These are phyloP conservation scores for Fomitopsis pulvina DNA, from an alignment of 768 basidiomycete species.

Conservation along the genomic window DNA sequence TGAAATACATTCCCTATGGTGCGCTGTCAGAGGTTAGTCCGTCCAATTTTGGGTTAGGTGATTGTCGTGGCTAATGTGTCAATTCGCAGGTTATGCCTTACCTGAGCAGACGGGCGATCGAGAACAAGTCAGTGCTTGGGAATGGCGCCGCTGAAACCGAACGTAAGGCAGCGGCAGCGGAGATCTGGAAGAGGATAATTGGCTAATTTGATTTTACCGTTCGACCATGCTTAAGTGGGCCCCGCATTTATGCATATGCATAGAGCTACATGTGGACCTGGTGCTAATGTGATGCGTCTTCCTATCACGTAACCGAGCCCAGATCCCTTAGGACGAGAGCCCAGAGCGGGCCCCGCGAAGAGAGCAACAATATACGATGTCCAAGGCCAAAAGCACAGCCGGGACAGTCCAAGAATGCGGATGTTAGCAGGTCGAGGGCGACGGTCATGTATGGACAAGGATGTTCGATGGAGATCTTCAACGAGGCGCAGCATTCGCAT, in stretches of 20 bases:
- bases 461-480: too few relatives aligned
- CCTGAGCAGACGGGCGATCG: conserved; percentile 78
- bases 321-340: too few relatives aligned
- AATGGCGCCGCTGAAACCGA: conserved; percentile 62
- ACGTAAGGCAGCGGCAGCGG: conserved; percentile 44
- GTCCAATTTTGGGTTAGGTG: too few relatives aligned
- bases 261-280: background rate
- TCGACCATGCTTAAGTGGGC: background rate
- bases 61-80: conserved; percentile 9
- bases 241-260: background rate
- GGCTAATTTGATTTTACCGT: conserved; percentile 8
- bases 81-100: conserved; percentile 76
- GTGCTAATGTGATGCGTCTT: too few relatives aligned
- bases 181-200: conserved; percentile 41
- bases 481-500: too few relatives aligned
- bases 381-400: too few relatives aligned
- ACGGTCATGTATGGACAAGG: too few relatives aligned
- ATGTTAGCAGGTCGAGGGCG: too few relatives aligned
- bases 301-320: too few relatives aligned
- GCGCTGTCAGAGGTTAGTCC: conserved; percentile 50
- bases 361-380: too few relatives aligned
- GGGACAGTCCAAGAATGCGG: too few relatives aligned
- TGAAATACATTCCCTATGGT: conserved; percentile 85
- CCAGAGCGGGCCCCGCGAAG: too few relatives aligned
- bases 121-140: conserved; percentile 87